Evolutionary conservation across 2,329 filamentous ascomycete genomes (phyloP).

Genomic region (Dryadomyces quercus-mongolicae): DNA sequence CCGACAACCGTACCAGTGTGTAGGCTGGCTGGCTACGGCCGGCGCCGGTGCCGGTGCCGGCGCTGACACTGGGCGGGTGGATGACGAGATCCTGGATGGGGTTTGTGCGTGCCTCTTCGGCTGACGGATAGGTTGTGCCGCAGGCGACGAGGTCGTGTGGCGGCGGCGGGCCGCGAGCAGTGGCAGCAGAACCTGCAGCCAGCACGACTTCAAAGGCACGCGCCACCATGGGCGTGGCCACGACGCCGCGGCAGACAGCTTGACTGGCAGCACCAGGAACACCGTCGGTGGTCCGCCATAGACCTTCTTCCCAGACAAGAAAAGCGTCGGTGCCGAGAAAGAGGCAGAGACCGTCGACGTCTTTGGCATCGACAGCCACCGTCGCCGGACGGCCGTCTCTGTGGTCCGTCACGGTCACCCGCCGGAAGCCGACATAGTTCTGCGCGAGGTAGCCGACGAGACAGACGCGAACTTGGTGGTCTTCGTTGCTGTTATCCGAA

Average conservation of each 20-base stretch:
- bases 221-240: constrained; percentile 37
- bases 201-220: constrained; percentile 39
- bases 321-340: constrained; percentile 40
- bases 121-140: constrained; percentile 27
- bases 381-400: constrained; percentile 4
- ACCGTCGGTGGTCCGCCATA: constrained; percentile 23
- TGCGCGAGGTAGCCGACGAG: constrained; percentile 37
- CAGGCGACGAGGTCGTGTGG: constrained; percentile 32
- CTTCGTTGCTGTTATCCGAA: constrained; percentile 17
- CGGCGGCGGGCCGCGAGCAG: constrained; percentile 5
- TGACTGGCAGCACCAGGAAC: constrained; percentile 19
- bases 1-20: constrained; percentile 39
- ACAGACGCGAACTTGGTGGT: constrained; percentile 18
- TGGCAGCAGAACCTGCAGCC: constrained; percentile 12
- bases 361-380: constrained; percentile 27
- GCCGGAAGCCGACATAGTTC: constrained; percentile 43
- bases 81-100: constrained; percentile 33
- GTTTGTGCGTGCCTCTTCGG: constrained; percentile 21
- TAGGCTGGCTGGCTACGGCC: constrained; percentile 30
- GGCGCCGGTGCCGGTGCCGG: constrained; percentile 2
- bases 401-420: constrained; percentile 25
- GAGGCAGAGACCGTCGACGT: constrained; percentile 36
- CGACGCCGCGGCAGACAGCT: constrained; percentile 37
- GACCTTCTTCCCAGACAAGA: constrained; percentile 41
- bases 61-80: constrained; percentile 26